Conservation (phyloP, 805 yeast genomes). For the Candida chauliodis region DNA sequence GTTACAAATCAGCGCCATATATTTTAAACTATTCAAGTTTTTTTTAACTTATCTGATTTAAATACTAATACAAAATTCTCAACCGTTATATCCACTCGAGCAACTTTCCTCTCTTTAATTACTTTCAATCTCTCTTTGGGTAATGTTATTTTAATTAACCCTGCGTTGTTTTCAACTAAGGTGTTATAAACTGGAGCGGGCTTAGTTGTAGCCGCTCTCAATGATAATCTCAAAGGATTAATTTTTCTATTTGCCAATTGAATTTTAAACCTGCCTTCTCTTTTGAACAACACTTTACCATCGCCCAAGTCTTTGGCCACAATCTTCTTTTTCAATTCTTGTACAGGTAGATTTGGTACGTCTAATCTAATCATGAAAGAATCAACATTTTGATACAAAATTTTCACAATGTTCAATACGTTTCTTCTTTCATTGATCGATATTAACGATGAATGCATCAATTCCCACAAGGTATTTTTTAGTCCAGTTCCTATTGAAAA, state of each 20-base stretch:
- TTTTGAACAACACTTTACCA: constrained; percentile 54
- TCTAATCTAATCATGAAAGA: constrained; percentile 59
- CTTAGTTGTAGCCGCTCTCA: neutral
- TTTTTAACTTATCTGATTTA: neutral
- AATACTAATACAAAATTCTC: neutral
- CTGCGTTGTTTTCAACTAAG: constrained; percentile 5
- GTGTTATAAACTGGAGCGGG: neutral
- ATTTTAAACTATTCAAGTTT: too few species aligned
- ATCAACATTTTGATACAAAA: constrained; percentile 62
- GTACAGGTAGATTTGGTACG: constrained; percentile 55
- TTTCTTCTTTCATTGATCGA: constrained; percentile 58
- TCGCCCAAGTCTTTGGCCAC: constrained; percentile 53
- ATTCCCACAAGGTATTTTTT: constrained; percentile 60
- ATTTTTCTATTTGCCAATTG: constrained; percentile 35
- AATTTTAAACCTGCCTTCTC: constrained; percentile 57
- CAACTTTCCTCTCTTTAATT: constrained; percentile 1
- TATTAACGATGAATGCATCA: constrained; percentile 58
- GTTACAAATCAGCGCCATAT: too few species aligned
- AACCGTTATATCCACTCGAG: neutral
- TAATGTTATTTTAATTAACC: constrained; percentile 9
- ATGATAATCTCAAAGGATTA: constrained; percentile 3
- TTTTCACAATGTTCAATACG: constrained; percentile 60
- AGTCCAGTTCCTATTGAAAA: constrained; percentile 57
- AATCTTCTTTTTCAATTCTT: constrained; percentile 53
- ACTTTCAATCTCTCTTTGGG: constrained; percentile 5